Evolutionary conservation across 2,329 filamentous ascomycete genomes (phyloP).

Genomic region (Penicillium polonicum): DNA sequence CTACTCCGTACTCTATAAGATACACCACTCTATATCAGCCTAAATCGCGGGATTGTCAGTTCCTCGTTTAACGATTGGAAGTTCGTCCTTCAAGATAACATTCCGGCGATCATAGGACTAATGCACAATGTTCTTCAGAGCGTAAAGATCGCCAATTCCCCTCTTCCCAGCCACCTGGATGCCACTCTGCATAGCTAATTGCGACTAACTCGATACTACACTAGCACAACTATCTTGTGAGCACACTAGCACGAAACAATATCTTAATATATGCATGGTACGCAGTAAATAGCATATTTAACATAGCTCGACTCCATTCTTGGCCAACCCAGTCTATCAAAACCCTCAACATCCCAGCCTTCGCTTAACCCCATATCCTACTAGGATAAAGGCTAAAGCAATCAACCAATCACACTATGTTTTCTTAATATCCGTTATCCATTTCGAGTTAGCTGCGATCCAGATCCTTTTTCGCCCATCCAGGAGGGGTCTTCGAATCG

Average conservation of each 20-base stretch:
- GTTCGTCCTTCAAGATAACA: background rate
- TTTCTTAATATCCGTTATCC: background rate
- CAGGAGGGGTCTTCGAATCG: background rate
- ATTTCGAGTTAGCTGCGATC: background rate
- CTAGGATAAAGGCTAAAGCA: background rate
- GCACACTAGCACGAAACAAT: no score
- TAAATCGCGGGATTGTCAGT: background rate
- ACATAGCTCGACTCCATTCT: background rate
- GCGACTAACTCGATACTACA: background rate
- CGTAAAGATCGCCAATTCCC: background rate
- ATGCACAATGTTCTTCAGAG: background rate
- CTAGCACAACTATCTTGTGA: background rate
- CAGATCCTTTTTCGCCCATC: background rate
- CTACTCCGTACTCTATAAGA: background rate
- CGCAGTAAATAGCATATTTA: background rate
- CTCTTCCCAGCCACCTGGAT: background rate
- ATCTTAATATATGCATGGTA: background rate
- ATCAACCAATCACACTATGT: background rate
- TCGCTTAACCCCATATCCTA: background rate
- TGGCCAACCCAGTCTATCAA: background rate
- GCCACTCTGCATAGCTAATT: background rate
- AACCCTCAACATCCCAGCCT: background rate
- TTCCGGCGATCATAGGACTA: background rate
- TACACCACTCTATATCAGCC: background rate
- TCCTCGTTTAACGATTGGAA: background rate